These are phyloP conservation scores for Miscanthus sacchariflorus DNA, from an alignment of 202 grass and related monocot species.

Conservation along the genomic window DNA sequence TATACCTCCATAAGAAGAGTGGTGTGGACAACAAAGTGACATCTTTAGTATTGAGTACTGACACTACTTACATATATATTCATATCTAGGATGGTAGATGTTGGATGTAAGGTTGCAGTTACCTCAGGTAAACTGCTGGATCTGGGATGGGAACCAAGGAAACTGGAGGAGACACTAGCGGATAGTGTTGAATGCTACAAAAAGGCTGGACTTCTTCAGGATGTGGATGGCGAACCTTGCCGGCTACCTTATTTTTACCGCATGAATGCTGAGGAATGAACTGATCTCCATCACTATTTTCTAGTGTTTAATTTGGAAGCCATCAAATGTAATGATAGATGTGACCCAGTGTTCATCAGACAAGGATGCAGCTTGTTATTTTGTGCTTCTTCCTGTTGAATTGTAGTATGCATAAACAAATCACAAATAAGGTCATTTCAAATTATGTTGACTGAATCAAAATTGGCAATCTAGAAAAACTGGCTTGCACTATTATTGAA, in stretches of 20 bases:
- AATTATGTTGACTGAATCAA: neutral
- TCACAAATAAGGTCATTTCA: neutral
- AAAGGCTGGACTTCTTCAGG: slow-evolving; percentile 40
- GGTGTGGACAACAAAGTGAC: slow-evolving; percentile 1
- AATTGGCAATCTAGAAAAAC: neutral
- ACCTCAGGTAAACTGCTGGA: slow-evolving; percentile 43
- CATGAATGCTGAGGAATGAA: neutral
- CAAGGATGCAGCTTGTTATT: neutral
- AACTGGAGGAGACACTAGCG: slow-evolving; percentile 38
- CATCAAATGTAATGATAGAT: neutral
- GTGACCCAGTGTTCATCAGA: neutral
- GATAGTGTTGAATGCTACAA: slow-evolving; percentile 48
- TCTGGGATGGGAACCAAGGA: slow-evolving; percentile 47
- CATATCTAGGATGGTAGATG: slow-evolving; percentile 52
- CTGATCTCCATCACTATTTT: neutral
- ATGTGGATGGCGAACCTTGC: slow-evolving; percentile 21
- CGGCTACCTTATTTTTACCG: slow-evolving; percentile 45
- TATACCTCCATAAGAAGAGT: neutral
- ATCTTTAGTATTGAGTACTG: neutral
- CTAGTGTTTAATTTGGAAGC: neutral
- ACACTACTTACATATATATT: neutral
- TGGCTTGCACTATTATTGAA: too few species aligned
- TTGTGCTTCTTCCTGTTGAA: neutral
- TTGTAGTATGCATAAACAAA: neutral
- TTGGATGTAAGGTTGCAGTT: neutral